phyloP scores from a whole-genome alignment of 2,329 filamentous ascomycete genomes.

The Diaporthe citri region DNA sequence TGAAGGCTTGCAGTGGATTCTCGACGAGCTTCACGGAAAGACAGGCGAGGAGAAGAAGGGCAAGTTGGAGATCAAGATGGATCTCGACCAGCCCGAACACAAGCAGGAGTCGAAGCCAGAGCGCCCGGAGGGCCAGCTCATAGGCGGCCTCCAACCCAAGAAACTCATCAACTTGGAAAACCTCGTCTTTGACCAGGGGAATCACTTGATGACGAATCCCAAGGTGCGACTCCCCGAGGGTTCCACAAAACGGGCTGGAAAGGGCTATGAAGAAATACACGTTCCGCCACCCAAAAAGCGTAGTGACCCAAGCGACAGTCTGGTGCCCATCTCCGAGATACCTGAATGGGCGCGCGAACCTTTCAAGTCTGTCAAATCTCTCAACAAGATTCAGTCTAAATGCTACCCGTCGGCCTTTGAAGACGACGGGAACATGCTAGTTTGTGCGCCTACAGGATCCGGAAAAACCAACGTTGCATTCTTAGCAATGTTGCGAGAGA shows the following conservation, averaged over 20 bases:
- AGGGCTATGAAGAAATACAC: conserved; percentile 98
- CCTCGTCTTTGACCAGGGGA: conserved; percentile 96
- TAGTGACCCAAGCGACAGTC: conserved; percentile 81
- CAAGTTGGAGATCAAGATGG: conserved; percentile 94
- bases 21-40: conserved; percentile 89
- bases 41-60: conserved; percentile 70
- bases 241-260: conserved; percentile 94
- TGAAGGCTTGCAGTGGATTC: conserved; percentile 85
- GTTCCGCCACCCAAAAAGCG: conserved; percentile 93
- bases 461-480: conserved; percentile 99
- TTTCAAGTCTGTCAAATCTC: conserved; percentile 86
- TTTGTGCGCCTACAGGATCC: conserved; percentile 96
- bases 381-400: conserved; percentile 96
- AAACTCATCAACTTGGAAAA: conserved; percentile 95
- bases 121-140: conserved; percentile 74
- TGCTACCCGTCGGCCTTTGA: conserved; percentile 93
- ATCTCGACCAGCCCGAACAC: conserved; percentile 80
- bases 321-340: conserved; percentile 87
- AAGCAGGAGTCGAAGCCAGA: conserved; percentile 64
- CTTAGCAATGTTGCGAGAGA: conserved; percentile 94
- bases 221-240: conserved; percentile 94
- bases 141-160: conserved; percentile 87
- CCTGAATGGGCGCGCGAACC: conserved; percentile 92
- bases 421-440: conserved; percentile 96
- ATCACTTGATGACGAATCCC: conserved; percentile 99